Evolutionary conservation across 306 rosid species (phyloP), one percentile per base, ranked within the genome.

Genomic region (Cicer arietinum): DNA sequence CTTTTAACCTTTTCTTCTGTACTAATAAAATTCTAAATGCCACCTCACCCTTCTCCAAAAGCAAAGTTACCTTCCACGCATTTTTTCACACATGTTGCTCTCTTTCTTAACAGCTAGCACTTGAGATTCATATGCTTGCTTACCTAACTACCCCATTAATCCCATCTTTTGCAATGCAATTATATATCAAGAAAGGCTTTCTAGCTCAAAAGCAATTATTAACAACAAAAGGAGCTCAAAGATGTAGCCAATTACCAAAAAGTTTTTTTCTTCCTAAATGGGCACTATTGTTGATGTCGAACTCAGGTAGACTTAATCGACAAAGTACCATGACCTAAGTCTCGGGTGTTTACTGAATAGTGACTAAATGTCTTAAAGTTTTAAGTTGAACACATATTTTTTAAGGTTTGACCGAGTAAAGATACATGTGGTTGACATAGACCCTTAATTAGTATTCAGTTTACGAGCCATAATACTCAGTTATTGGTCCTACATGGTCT

Each of bases 31-130:
- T 41, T 59, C 80, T 77, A 64, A 78, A 71, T 69, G 78, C 67
- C 78, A 73, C 67, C 75, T 58, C 41, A 50, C 40, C 30, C 40
- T 13, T 64, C 67, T 44, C 57, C 79, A 25, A 77, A 82, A 67
- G 69, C 66, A 20, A 73, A n/a, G 59, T 70, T 77, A 52, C 46
- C 77, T 63, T 47, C 62, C 59, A 20, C 39, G 1, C 45, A 51
- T 51, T 77, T 79, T 40, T 66, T 73, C 37, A 30, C 86, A 41
- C 82, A 73, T 65, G 78, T 73, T 69, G 67, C 70, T 63, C 60
- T 70, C 66, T 65, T 43, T 70, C 66, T 65, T 43, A 20, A 69
- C 80, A 80, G 66, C 76, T 64, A 72, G 41, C 50, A 35, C 54
- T 45, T 9, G 11, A 41, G 35, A 17, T 42, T 62, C 39, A 65